Conservation (phyloP, 139 green algal species). For the Chlamydomonas eustigma region DNA sequence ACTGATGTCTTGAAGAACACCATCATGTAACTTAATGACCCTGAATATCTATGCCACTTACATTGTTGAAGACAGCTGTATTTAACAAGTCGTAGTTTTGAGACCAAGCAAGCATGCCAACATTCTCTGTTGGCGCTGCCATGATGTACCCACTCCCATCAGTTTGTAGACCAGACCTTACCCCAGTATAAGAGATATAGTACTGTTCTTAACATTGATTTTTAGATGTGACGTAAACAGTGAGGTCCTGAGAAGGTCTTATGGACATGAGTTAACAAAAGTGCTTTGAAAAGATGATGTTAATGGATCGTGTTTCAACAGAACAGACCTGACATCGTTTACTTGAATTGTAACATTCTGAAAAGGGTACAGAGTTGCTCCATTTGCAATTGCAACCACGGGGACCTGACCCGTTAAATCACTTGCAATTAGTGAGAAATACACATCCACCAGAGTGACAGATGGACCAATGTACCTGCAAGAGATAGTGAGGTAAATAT, state of each 20-base stretch:
- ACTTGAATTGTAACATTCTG: neutral
- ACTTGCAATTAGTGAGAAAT: constrained; percentile 9
- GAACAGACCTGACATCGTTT: constrained; percentile 15
- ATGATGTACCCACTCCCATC: neutral
- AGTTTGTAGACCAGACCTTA: too few species aligned
- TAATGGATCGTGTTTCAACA: too few species aligned
- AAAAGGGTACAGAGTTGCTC: neutral
- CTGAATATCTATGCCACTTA: too few species aligned
- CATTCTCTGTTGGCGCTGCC: constrained; percentile 8
- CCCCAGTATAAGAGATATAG: too few species aligned
- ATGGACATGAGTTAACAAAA: too few species aligned
- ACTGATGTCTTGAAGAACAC: too few species aligned
- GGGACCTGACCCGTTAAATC: neutral
- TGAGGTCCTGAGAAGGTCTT: too few species aligned
- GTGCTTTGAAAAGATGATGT: too few species aligned
- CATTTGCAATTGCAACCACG: neutral
- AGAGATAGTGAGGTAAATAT: too few species aligned
- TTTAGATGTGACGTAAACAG: too few species aligned
- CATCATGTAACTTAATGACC: too few species aligned
- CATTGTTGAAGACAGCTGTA: constrained; percentile 20
- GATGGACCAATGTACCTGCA: constrained; percentile 18
- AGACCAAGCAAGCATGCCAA: constrained; percentile 30
- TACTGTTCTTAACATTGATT: too few species aligned
- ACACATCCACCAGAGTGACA: constrained; percentile 18
- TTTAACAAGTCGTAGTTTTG: constrained; percentile 41